Evolutionary conservation across 1,284 basidiomycete species (phyloP).

Genomic region (Boletus sp.): DNA sequence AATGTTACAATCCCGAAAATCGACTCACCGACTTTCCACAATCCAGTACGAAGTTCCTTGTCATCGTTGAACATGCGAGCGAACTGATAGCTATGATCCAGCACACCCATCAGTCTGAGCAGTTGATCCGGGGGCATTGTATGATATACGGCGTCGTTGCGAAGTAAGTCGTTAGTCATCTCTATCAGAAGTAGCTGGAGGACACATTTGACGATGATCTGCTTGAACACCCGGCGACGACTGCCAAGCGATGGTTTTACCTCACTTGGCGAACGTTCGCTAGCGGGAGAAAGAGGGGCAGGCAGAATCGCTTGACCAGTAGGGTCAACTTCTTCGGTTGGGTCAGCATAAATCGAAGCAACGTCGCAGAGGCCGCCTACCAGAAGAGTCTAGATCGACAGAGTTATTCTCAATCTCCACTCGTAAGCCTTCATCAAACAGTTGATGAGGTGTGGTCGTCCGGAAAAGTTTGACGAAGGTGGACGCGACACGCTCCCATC

Average conservation of each 20-base stretch:
- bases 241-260: conserved; percentile 62
- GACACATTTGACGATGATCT: conserved; percentile 99
- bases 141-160: conserved; percentile 90
- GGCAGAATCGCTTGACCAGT: conserved; percentile 75
- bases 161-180: conserved; percentile 94
- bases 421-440: conserved; percentile 90
- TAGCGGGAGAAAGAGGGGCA: conserved; percentile 72
- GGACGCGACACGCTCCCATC: conserved; percentile 93
- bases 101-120: conserved; percentile 89
- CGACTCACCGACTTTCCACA: conserved; percentile 98
- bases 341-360: conserved; percentile 11
- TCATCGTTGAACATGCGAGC: conserved; percentile 98
- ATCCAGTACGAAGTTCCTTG: conserved; percentile 92
- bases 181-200: conserved; percentile 97
- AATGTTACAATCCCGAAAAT: conserved; percentile 6
- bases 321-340: conserved; percentile 45
- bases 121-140: conserved; percentile 96
- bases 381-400: conserved; percentile 59
- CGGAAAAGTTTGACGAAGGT: conserved; percentile 96
- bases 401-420: conserved; percentile 73
- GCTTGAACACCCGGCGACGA: conserved; percentile 92
- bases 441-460: conserved; percentile 96
- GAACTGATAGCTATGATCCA: conserved; percentile 98
- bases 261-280: conserved; percentile 53
- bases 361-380: conserved; percentile 37